These are phyloP conservation scores for Cryptococcus sp. DNA, from an alignment of 1,284 basidiomycete species.

Conservation along the genomic window DNA sequence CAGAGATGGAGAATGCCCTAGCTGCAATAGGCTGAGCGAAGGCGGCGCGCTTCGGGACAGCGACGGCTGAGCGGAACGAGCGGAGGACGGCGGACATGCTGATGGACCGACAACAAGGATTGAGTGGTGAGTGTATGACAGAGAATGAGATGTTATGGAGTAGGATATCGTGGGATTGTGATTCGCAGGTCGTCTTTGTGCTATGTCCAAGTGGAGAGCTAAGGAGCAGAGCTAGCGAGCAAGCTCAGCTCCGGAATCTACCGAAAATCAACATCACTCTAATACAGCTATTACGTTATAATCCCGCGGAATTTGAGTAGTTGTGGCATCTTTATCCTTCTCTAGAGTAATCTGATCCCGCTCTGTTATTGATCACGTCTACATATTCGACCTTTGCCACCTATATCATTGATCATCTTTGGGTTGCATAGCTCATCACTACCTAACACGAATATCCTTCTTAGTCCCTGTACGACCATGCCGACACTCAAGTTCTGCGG, in stretches of 20 bases:
- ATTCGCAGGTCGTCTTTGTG: no score
- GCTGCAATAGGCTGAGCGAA: conserved; percentile 23
- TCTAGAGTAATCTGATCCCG: no score
- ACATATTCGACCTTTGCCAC: no score
- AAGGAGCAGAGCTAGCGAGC: no score
- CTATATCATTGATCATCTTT: no score
- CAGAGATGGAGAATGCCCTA: conserved; percentile 47
- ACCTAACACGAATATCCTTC: no score
- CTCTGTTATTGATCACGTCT: no score
- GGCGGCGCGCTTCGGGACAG: conserved; percentile 20
- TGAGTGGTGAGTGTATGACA: conserved; percentile 19
- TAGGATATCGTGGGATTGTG: neutral
- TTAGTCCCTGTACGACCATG: conserved; percentile 17
- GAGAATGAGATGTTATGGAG: neutral
- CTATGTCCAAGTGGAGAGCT: no score
- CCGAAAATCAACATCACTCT: no score
- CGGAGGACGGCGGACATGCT: conserved; percentile 43
- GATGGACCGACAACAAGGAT: neutral
- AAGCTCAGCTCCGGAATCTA: no score
- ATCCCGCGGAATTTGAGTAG: neutral
- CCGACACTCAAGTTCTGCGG: conserved; percentile 75
- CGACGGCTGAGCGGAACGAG: conserved; percentile 36
- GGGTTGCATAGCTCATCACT: neutral
- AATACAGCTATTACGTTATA: neutral
- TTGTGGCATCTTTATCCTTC: neutral